phyloP scores from a whole-genome alignment of 306 rosid genomes.

The Quercus dentata region DNA sequence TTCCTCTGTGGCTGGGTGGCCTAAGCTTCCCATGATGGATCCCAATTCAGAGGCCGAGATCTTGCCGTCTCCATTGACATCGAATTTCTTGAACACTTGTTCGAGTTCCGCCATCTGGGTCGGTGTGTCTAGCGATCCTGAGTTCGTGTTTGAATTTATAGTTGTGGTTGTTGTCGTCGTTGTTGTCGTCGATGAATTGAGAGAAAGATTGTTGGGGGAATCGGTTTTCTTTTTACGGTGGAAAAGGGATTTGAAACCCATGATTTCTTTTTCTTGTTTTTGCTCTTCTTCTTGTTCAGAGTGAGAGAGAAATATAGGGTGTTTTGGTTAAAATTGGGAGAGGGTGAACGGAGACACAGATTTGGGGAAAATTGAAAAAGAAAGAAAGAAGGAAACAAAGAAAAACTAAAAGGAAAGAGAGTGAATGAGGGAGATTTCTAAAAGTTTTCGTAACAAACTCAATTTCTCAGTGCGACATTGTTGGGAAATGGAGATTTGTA shows the following conservation, averaged over 20 bases:
- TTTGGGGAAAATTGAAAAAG: too few species aligned
- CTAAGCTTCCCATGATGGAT: slow-evolving; percentile 65
- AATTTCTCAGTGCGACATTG: too few species aligned
- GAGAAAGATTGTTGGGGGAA: background rate
- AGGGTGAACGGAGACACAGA: too few species aligned
- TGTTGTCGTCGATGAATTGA: background rate
- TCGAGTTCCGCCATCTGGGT: slow-evolving; percentile 62
- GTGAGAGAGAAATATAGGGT: too few species aligned
- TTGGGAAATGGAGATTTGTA: too few species aligned
- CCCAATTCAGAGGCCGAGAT: slow-evolving; percentile 80
- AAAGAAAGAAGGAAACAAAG: too few species aligned
- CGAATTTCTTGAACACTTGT: slow-evolving; percentile 77
- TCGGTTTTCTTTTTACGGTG: slow-evolving; percentile 46
- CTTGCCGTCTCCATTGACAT: slow-evolving; percentile 90
- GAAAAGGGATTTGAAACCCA: slow-evolving; percentile 74
- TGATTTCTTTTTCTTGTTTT: background rate
- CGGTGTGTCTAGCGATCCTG: slow-evolving; percentile 8
- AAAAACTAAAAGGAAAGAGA: too few species aligned
- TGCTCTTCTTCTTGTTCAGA: too few species aligned
- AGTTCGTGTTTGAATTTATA: background rate
- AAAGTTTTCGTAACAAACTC: too few species aligned
- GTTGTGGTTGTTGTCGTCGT: background rate
- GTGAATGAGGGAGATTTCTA: too few species aligned
- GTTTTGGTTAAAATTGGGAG: too few species aligned
- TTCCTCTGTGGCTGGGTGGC: slow-evolving; percentile 52